Conservation (phyloP, 2,329 filamentous ascomycete species). For the Raffaelea deltoideospora region DNA sequence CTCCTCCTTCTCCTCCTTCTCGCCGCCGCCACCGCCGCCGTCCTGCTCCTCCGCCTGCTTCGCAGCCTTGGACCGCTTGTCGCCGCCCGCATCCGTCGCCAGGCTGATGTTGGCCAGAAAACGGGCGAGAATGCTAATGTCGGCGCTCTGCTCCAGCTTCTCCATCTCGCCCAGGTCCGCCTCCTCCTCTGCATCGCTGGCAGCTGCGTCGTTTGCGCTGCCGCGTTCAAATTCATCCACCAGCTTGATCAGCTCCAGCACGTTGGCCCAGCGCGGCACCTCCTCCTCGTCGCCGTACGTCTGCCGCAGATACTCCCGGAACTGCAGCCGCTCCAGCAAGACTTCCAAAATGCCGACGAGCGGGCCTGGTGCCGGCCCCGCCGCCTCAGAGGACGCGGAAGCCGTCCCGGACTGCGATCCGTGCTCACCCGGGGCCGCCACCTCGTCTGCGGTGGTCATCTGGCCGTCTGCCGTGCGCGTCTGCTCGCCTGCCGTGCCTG, state of each 20-base stretch:
- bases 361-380: no score
- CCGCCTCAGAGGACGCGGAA: no score
- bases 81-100: constrained; percentile 61
- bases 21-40: no score
- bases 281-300: constrained; percentile 63
- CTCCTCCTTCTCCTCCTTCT: constrained; percentile 36
- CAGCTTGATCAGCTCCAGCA: constrained; percentile 73
- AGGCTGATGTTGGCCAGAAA: constrained; percentile 86
- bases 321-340: constrained; percentile 49
- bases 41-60: no score
- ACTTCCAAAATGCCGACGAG: constrained; percentile 35
- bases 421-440: no score
- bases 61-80: no score
- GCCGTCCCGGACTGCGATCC: no score
- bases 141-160: constrained; percentile 46
- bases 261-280: constrained; percentile 70
- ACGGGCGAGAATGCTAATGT: constrained; percentile 48
- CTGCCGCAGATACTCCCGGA: constrained; percentile 58
- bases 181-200: constrained; percentile 20
- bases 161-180: constrained; percentile 52
- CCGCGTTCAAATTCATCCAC: constrained; percentile 48
- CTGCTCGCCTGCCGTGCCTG: no score
- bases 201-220: neutral
- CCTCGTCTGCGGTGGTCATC: constrained; percentile 2
- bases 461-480: neutral